Base-by-base conservation (phyloP, 805 yeast genomes). In the Cyberlindnera mississippiensis region DNA sequence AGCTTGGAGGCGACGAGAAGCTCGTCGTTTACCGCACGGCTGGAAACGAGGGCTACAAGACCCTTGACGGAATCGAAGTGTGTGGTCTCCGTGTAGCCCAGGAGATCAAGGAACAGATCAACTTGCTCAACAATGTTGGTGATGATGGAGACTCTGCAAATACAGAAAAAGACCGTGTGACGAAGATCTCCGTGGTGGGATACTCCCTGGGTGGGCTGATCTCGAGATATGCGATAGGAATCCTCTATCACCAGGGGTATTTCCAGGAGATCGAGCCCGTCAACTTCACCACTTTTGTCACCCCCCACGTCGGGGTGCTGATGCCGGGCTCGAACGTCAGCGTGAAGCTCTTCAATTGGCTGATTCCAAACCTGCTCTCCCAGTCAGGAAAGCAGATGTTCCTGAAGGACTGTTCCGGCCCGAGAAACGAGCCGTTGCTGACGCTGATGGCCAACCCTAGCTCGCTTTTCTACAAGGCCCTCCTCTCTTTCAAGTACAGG, bases 161-260 rank as follows among this genome's bases (percentile, higher is more conserved):
- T 2, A 28, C 9, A 8, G 53, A 57, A 7, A 29, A 17, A 12
- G 61, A 58, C n/a, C 51, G 45, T 13, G 86, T 87, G 10, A 67
- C 70, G n/a, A 75, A 79, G 51, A 69, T 89, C 42, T 83, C 95
- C 27, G 66, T 89, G 20, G 73, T 83, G 3, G 96, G 96, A 2
- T 89, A 87, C 60, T 85, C 95, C 0, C 64, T 89, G 35, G 96
- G 96, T 6, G 96, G 96, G 0, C 65, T 89, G 37, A 79, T 89
- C 40, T 70, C 86, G 2, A 67, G 96, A 33, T 87, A 84, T 58
- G 82, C 88, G 16, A 67, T 86, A 28, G 96, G 96, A 1, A 63
- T 82, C 13, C 66, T 89, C 42, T 67, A 77, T 49, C 69, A 71
- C 28, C 71, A 72, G 50, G 73, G 72, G 4, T 67, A 69, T 44